These are phyloP conservation scores for Begonia masoniana DNA, from an alignment of 306 rosid genomes.

Conservation along the genomic window DNA sequence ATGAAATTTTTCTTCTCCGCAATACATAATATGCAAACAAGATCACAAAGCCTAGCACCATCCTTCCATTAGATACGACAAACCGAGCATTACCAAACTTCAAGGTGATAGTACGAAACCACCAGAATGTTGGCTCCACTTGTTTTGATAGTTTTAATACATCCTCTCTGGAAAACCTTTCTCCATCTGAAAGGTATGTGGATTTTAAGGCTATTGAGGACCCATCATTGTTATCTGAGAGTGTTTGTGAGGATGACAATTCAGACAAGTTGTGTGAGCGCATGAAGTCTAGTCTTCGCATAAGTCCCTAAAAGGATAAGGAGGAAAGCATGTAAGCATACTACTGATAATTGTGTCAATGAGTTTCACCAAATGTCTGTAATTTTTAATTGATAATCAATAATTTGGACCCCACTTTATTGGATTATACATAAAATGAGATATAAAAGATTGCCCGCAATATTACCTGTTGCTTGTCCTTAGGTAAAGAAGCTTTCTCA, in stretches of 20 bases:
- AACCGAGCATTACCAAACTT: constrained; percentile 46
- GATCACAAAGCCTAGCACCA: constrained; percentile 43
- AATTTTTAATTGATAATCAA: neutral
- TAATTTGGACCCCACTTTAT: too few relatives aligned
- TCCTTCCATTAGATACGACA: constrained; percentile 46
- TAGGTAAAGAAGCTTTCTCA: constrained; percentile 58
- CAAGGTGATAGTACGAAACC: constrained; percentile 44
- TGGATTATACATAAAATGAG: neutral
- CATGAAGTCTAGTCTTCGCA: constrained; percentile 50
- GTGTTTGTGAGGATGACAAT: constrained; percentile 17
- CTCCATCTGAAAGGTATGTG: constrained; percentile 15
- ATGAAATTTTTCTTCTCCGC: constrained; percentile 38
- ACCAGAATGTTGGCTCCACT: constrained; percentile 50
- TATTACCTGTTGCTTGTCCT: constrained; percentile 61
- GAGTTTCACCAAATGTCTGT: neutral
- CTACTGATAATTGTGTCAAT: neutral
- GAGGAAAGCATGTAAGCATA: neutral
- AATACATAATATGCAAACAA: constrained; percentile 36
- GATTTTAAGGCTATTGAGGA: constrained; percentile 15
- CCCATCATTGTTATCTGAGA: constrained; percentile 17
- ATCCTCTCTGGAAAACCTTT: constrained; percentile 18
- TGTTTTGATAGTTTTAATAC: constrained; percentile 37
- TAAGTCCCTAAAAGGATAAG: constrained; percentile 29
- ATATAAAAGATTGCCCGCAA: neutral
- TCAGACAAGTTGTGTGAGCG: constrained; percentile 32